Evolutionary conservation across 768 basidiomycete genomes (phyloP), one percentile per base, ranked within the genome.

Genomic region (Mycena kentingensis): DNA sequence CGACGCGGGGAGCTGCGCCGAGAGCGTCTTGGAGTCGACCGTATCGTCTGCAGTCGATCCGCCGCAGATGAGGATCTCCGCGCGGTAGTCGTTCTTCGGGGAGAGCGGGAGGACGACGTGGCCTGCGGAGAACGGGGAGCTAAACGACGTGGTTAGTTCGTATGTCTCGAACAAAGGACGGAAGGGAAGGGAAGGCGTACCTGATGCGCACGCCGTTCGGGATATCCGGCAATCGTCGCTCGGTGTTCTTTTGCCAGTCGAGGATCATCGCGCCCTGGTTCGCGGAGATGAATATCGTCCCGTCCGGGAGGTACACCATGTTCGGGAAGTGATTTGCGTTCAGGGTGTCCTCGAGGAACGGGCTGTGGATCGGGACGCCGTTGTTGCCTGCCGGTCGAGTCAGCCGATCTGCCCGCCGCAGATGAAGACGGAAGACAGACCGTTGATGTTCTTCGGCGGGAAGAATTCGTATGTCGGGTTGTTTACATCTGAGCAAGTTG

Each of bases 401-500:
- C 51, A 52, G 51, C n/a, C n/a, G n/a, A n/a, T n/a, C n/a, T n/a
- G n/a, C n/a, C n/a, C n/a, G 21, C n/a, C 21, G 36, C 29, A 11
- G 39, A 46, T 39, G 18, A 42, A 39, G 66, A 15, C 60, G 60
- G 5, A 63, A 65, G 8, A 65, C 66, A 15, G 66, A 38, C 70
- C 71, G 19, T 68, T 65, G 49, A 61, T 63, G 29, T 73, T 72
- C 48, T 75, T 75, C 5, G 69, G 62, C 6, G 73, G 73, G 63
- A 67, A 73, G 51, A 73, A 75, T 55, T 73, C 73, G 47, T 70
- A 65, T 2, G 81, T 83, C 2, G 82, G 81, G 56, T 83, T 82
- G 64, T 83, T 84, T 49, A 81, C 77, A 8, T 81, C 81, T 38
- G 74, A n/a, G n/a, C n/a, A n/a, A n/a, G n/a, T n/a, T n/a, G n/a